phyloP scores from a whole-genome alignment of 2,329 filamentous ascomycete genomes.

The Anthostomella pinea region DNA sequence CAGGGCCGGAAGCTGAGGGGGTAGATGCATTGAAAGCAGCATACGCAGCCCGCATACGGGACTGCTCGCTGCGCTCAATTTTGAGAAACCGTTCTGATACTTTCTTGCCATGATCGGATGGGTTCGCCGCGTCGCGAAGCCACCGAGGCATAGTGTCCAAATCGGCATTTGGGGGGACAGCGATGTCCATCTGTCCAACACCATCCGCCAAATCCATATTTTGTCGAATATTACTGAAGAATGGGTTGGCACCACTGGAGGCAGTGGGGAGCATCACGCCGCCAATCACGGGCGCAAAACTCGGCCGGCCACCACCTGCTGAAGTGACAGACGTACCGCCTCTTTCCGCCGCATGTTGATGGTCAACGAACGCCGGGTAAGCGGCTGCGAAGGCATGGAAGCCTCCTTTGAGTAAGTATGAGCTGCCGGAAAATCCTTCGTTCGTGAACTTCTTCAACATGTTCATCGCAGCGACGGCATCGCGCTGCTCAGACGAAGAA shows the following conservation, averaged over 20 bases:
- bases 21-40: constrained; percentile 46
- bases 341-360: constrained; percentile 44
- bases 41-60: constrained; percentile 83
- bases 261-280: constrained; percentile 78
- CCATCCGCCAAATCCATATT: constrained; percentile 94
- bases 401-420: constrained; percentile 76
- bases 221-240: constrained; percentile 94
- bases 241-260: constrained; percentile 73
- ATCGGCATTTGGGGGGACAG: constrained; percentile 44
- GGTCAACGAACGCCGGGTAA: constrained; percentile 64
- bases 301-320: constrained; percentile 43
- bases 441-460: constrained; percentile 89
- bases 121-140: constrained; percentile 67
- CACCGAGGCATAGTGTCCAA: constrained; percentile 65
- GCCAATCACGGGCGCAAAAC: constrained; percentile 75
- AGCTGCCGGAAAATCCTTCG: constrained; percentile 74
- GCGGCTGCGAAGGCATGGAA: constrained; percentile 70
- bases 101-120: constrained; percentile 69
- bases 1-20: constrained; percentile 24
- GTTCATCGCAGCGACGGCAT: constrained; percentile 76
- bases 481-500: constrained; percentile 71
- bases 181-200: constrained; percentile 74
- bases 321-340: constrained; percentile 46
- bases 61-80: constrained; percentile 82
- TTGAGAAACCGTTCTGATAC: constrained; percentile 80